A percentile compares a stretch with the other conserved stretches of the same genome.
Evolutionary conservation across 2,329 filamentous ascomycete species (phyloP).

Genomic region (Botryosphaeria dothidea): DNA sequence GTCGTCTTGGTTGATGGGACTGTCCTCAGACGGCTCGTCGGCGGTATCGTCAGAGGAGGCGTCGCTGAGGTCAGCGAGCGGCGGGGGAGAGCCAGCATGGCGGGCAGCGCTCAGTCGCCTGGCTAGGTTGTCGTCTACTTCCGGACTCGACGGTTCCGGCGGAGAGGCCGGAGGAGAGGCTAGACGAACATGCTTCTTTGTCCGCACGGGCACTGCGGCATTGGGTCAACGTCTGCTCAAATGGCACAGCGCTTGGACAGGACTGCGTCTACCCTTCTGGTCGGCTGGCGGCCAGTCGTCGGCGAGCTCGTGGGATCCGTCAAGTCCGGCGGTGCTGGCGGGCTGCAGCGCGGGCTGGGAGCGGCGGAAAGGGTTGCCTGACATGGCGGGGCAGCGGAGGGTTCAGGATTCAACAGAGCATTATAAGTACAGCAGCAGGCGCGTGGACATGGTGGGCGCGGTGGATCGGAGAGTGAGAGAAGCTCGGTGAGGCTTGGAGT

Average conservation of each 20-base stretch:
- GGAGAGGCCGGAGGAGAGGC: slow-evolving; percentile 42
- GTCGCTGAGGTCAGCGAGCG: slow-evolving; percentile 23
- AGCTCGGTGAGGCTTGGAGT: neutral
- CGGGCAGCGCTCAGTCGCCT: slow-evolving; percentile 23
- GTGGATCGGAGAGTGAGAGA: neutral
- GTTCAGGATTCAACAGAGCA: neutral
- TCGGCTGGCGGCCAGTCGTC: neutral
- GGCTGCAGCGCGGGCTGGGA: slow-evolving; percentile 25
- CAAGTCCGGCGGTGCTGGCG: slow-evolving; percentile 1
- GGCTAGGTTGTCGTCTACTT: slow-evolving; percentile 26
- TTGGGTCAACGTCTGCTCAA: neutral
- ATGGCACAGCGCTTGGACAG: neutral
- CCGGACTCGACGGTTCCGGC: slow-evolving; percentile 33
- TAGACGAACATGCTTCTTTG: slow-evolving; percentile 48
- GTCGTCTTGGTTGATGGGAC: neutral
- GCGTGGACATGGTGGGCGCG: slow-evolving; percentile 2
- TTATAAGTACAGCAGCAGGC: slow-evolving; percentile 10
- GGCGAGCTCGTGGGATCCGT: neutral
- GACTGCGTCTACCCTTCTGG: neutral
- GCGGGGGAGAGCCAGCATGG: slow-evolving; percentile 25
- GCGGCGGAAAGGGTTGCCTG: slow-evolving; percentile 42
- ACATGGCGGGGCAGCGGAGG: slow-evolving; percentile 31
- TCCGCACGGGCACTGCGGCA: slow-evolving; percentile 4
- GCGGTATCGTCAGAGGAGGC: neutral
- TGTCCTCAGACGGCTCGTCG: slow-evolving; percentile 2